These are phyloP conservation scores for Irpex sp. DNA, from an alignment of 1,284 basidiomycete species.

Conservation along the genomic window DNA sequence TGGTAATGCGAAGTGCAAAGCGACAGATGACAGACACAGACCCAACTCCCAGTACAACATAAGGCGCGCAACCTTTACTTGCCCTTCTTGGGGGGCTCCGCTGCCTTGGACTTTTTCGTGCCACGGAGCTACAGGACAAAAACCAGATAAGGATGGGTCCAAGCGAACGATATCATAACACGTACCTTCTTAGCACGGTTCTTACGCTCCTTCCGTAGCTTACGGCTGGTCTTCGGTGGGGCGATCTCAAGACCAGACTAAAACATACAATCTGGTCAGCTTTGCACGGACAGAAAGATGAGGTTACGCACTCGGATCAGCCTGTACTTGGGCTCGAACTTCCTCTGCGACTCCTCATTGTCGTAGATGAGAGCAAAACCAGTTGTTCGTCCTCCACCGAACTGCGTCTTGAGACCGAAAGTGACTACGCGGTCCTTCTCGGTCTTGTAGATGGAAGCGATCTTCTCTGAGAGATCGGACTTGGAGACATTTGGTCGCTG, in stretches of 20 bases:
- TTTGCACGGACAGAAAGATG: conserved; percentile 4
- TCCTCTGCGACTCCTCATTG: conserved; percentile 90
- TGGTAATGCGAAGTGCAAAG: conserved; percentile 20
- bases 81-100: conserved; percentile 85
- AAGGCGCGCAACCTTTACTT: conserved; percentile 53
- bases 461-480: conserved; percentile 90
- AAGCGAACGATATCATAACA: too few relatives aligned
- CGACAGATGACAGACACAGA: conserved; percentile 24
- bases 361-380: conserved; percentile 99
- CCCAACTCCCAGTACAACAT: conserved; percentile 17
- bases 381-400: conserved; percentile 98
- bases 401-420: conserved; percentile 87
- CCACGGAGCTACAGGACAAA: conserved; percentile 66
- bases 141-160: not conserved
- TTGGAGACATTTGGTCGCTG: conserved; percentile 94
- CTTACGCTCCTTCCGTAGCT: conserved; percentile 99
- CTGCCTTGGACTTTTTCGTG: conserved; percentile 90
- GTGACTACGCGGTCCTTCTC: conserved; percentile 77
- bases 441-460: conserved; percentile 77
- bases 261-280: conserved; percentile 10
- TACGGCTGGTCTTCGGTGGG: conserved; percentile 91
- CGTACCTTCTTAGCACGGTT: conserved; percentile 96
- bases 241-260: conserved; percentile 84
- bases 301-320: conserved; percentile 80
- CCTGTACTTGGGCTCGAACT: conserved; percentile 97